Evolutionary conservation across 352 stramenopile species (phyloP).

Genomic region (Phytophthora vignae): DNA sequence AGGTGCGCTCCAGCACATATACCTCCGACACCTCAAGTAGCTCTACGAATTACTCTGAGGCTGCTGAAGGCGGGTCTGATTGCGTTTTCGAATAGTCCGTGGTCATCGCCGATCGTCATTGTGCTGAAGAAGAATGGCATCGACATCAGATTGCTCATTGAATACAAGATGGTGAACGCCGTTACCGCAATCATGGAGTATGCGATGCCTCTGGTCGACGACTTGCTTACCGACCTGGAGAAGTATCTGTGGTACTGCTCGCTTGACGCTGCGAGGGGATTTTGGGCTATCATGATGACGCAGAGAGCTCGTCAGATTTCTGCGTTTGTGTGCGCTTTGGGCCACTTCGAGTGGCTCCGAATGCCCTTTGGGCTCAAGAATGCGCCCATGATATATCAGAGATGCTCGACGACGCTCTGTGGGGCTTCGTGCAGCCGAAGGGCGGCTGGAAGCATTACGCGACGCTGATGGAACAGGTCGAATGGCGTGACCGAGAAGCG

Average conservation of each 20-base stretch:
- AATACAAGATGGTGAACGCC: background rate
- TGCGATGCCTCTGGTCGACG: background rate
- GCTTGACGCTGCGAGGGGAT: background rate
- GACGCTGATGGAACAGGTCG: background rate
- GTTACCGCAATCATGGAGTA: background rate
- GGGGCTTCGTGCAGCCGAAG: background rate
- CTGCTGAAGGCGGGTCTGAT: background rate
- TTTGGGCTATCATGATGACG: background rate
- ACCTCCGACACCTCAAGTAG: background rate
- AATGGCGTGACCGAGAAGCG: too few relatives aligned
- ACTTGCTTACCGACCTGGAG: background rate
- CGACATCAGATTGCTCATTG: background rate
- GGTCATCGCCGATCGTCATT: background rate
- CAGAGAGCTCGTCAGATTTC: background rate
- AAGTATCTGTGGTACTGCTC: background rate
- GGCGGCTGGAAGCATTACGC: background rate
- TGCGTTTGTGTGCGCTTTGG: background rate
- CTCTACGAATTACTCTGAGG: background rate
- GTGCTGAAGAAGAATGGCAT: background rate
- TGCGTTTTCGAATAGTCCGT: background rate
- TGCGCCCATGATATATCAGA: conserved; percentile 1
- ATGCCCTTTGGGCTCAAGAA: background rate
- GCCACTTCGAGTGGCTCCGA: background rate
- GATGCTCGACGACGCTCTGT: background rate
- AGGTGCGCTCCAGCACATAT: too few relatives aligned